These are phyloP conservation scores for Curvularia verruculosa DNA, from an alignment of 2,329 filamentous ascomycete species.

Conservation along the genomic window DNA sequence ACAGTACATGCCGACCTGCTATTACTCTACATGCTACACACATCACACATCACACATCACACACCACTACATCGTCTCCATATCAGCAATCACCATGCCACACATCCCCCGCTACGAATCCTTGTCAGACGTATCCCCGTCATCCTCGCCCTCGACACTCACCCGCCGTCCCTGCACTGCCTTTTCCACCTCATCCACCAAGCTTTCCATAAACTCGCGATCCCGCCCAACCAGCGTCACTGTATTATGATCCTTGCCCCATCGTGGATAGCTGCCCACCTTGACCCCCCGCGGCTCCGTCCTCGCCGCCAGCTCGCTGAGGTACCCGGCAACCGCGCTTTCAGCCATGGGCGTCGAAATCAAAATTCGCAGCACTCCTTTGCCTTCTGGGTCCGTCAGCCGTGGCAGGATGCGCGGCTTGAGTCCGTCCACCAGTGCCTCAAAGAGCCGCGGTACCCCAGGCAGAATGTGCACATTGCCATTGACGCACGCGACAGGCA, in stretches of 20 bases:
- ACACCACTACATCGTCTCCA: too few species aligned
- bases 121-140: conserved; percentile 49
- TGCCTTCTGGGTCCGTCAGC: conserved; percentile 78
- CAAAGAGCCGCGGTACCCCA: conserved; percentile 85
- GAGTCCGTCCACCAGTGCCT: conserved; percentile 76
- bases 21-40: background rate
- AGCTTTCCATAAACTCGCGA: conserved; percentile 74
- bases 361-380: conserved; percentile 77
- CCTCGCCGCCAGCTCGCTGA: conserved; percentile 77
- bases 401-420: conserved; percentile 74
- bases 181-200: conserved; percentile 77
- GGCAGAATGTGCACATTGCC: conserved; percentile 93
- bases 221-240: conserved; percentile 86
- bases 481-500: conserved; percentile 85
- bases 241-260: conserved; percentile 86
- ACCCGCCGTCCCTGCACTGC: conserved; percentile 77
- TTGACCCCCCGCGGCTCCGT: conserved; percentile 81
- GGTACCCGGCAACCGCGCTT: conserved; percentile 80
- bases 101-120: too few species aligned
- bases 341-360: conserved; percentile 89
- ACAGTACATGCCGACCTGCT: too few species aligned
- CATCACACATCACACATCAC: too few species aligned
- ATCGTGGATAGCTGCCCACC: conserved; percentile 92
- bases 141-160: conserved; percentile 67
- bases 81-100: too few species aligned